Evolutionary conservation across 2,329 filamentous ascomycete species (phyloP), one percentile per base, ranked within the genome.

Genomic region (Aspergillus latus): DNA sequence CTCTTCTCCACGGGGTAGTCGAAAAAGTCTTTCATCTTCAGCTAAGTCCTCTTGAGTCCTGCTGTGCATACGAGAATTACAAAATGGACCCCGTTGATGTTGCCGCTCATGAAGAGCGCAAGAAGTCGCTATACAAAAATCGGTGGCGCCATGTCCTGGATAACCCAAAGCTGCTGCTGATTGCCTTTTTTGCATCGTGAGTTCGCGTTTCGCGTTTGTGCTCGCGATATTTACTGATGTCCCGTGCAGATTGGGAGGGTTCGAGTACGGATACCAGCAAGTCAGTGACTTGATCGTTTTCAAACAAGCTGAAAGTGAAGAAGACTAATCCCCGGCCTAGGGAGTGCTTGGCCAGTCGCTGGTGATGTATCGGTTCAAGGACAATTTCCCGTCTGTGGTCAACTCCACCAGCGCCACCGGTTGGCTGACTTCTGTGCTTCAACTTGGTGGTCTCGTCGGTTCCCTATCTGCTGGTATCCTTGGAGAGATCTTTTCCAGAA

Each of bases 361-460:
- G 3, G 77, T 80, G 51, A 81, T 81, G 78, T 74, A 76, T 6
- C 77, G 78, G 37, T 81, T 82, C 58, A 72, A 75, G 3, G 70
- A 72, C 3, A 72, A 72, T 4, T 81, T 81, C 60, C 72, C 76
- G 21, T 69, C 73, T 11, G 76, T 80, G 3, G 75, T 77, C 1
- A 68, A 73, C 9, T 74, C 71, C 1, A 74, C 76, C 5, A 68
- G 65, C 21, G 68, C 71, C 34, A 72, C 69, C 4, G 72, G 72
- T 5, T 74, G 73, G 72, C 66, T 82, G 63, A 82, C 80, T 13
- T 80, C 80, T 3, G 78, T 82, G 71, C 75, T 82, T 15, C 78
- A 82, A 60, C 65, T 82, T 7, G 80, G 80, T 36, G 80, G 79
- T 32, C 68, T 80, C 13, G 57, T 74, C 4, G 72, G 76, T 32